Base-by-base conservation (phyloP, 2,329 filamentous ascomycete species). In the Pseudopyrenochaeta lycopersici region DNA sequence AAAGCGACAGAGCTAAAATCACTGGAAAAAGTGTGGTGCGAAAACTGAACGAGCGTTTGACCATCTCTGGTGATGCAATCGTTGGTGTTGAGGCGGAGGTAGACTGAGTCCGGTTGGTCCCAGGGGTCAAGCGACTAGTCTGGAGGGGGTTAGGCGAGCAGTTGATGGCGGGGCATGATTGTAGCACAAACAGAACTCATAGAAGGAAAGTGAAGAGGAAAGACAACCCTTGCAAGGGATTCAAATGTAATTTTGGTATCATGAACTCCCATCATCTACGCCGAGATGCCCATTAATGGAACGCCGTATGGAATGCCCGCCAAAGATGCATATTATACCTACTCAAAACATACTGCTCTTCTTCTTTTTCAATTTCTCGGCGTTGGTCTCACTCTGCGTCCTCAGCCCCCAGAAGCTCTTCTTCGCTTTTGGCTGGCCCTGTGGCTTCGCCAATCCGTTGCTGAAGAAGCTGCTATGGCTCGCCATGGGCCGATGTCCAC, bases 291-390 rank as follows among this genome's bases (percentile, higher is more conserved):
- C 60, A 30, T 49, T 18, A 38, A 32, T 27, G 23, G 23, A 46
- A 52, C 33, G 60, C 56, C 57, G 35, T 43, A 39, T 18, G 48
- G 23, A 54, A 42, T 50, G 27, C 20, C n/a, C n/a, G 29, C 27
- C 43, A 33, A 31, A 29, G 49, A 49, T 44, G 29, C 12, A 38
- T 39, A 32, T 21, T 39, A 32, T 21, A 20, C 10, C 7, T 27
- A 27, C 38, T 62, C 66, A 80, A 63, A 78, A 80, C 72, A 79
- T 76, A 41, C 76, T 73, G 56, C 77, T 79, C 51, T 74, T 69
- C 64, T 80, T 80, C 68, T 80, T 80, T 50, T 66, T 68, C 55
- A 80, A 57, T 48, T 73, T 76, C 33, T 62, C 71, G 11, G 65
- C 49, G 39, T 54, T 69, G 1, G 59, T 48, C 36, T 75, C 71